Evolutionary conservation across 495 filamentous ascomycete genomes (phyloP), one percentile per base, ranked within the genome.

Genomic region (Penicillium soppii): DNA sequence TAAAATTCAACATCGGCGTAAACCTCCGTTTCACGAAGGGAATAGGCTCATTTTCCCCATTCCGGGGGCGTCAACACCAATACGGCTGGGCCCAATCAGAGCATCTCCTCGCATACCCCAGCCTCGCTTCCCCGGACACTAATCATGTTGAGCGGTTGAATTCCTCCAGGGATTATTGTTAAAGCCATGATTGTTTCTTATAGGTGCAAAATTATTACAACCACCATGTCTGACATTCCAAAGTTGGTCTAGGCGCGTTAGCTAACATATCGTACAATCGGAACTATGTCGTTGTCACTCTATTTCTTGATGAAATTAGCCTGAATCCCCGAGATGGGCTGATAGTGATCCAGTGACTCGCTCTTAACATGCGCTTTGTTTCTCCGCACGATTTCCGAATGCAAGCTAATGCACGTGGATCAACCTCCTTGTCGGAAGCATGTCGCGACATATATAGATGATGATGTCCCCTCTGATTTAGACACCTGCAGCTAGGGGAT

Each of bases 121-220:
- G n/a, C 29, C 38, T 51, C 40, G 36, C 41, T 54, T 46, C 53
- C 53, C 53, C 56, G 52, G 53, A 49, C 25, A 13, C 32, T 38
- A 48, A 36, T 13, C 8, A 10, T 36, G 13, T 33, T 21, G 5
- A 22, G 27, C 27, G 25, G 36, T 13, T 22, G 27, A 49, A 52
- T 52, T 25, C 16, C 3, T 33, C n/a, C 29, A 21, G 35, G 20
- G 8, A 20, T 17, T 33, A 10, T n/a, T 13, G 5, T 23, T 5
- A 10, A 13, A 19, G 5, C 4, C 40, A 15, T 32, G 5, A n/a
- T 23, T 23, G 9, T 16, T 19, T 19, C 36, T 59, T 53, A 60
- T 63, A 63, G 56, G 59, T 63, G 59, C 50, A 16, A 60, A 54
- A 57, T 48, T 49, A 9, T 4, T 10, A 12, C 35, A 8, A 22